Evolutionary conservation across 1,284 basidiomycete genomes (phyloP), one percentile per base, ranked within the genome.

Genomic region (Fomitiporia mediterranea): DNA sequence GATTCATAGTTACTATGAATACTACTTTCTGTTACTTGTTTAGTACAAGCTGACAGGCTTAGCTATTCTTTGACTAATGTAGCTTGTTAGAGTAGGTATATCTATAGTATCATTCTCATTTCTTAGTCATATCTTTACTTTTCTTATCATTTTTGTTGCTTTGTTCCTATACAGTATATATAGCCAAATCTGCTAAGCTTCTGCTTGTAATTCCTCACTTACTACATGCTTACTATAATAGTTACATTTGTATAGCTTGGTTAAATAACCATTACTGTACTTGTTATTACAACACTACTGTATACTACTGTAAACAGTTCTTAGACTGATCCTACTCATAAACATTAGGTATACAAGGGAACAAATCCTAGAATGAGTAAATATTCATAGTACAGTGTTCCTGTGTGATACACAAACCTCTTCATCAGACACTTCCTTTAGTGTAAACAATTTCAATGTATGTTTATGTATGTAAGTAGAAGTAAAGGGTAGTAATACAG

Each of bases 221-320:
- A 87, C 66, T 78, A 82, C 40, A 59, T 86, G 43, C 78, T 89
- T 48, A 80, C 82, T 13, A 81, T 83, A 2, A 72, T 89, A 62
- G 72, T 89, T 43, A 86, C 83, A 0, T 86, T 89, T 62, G 72
- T 82, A 6, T 90, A 87, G 86, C 72, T 88, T 5, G 74, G 76
- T 39, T 88, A 83, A 81, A 68, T 85, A 51, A 68, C 77, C 4
- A 66, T 86, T 55, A 75, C 81, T 23, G 69, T 70, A 21, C 72
- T 87, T 44, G 66, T 84, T 34, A 63, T 74, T 56, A 68, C 79
- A 13, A 79, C 72, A 57, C 65, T 83, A 52, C 64, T 84, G 39
- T 85, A 84, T 65, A 75, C 75, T 43, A 66, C 80, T 51, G 78
- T 78, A 38, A 86, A 87, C 68, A 74, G 74, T 58, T 82, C 82